These are phyloP conservation scores for Themeda triandra DNA, from an alignment of 176 grass and related monocot genomes.

Conservation along the genomic window DNA sequence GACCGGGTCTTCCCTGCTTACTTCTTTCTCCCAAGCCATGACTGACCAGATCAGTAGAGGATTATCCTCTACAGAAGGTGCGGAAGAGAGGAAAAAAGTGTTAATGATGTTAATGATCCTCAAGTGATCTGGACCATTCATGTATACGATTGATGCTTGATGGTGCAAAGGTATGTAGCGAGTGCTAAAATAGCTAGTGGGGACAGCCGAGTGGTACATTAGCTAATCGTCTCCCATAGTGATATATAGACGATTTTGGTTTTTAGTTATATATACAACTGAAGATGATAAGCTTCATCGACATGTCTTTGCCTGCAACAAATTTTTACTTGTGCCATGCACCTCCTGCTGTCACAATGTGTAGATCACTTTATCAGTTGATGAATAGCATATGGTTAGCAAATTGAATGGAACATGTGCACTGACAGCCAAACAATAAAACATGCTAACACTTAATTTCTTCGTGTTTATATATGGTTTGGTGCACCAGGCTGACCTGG, in stretches of 20 bases:
- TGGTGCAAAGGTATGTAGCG: neutral
- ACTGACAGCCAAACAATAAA: neutral
- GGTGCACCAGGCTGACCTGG: neutral
- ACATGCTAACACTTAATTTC: neutral
- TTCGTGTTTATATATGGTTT: neutral
- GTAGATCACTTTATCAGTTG: neutral
- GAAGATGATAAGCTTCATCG: neutral
- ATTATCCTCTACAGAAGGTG: neutral
- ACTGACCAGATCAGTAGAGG: neutral
- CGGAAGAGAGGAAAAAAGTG: neutral
- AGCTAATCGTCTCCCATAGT: neutral
- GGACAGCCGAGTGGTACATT: neutral
- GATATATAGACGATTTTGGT: neutral
- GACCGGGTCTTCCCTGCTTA: neutral
- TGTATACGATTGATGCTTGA: neutral
- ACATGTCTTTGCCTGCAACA: neutral
- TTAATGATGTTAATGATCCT: neutral
- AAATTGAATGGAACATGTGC: neutral
- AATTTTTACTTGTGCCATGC: neutral
- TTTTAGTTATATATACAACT: neutral
- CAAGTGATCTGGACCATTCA: neutral
- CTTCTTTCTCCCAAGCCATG: neutral
- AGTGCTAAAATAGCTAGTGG: neutral
- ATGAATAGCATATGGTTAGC: neutral
- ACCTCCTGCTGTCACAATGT: neutral